Base-by-base conservation (phyloP, 805 yeast species). In the Yamadazyma philogaea region DNA sequence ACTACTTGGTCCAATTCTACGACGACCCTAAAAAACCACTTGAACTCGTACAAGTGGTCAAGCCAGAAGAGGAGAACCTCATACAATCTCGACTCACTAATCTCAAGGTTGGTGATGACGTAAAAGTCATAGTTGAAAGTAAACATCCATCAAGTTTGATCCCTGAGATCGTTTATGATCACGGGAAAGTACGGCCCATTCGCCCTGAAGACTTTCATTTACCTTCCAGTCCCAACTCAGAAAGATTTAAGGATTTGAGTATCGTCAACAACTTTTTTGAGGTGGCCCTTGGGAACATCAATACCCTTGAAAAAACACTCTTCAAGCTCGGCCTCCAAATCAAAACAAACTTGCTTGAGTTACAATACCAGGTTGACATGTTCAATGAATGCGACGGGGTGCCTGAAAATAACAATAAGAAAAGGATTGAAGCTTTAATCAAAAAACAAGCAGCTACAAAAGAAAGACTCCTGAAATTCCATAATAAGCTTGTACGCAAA, bases 291-390 rank as follows among this genome's bases (percentile, higher is more conserved):
- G 26, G 47, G 4, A 27, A 46, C 12, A 53, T 60, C 2, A 41
- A 55, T 2, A 33, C 36, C 4, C 46, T 47, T 11, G 55, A 57
- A 10, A 42, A 49, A 14, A 40, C 47, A 21, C 42, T 53, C 6
- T 43, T 61, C 19, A 56, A 57, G 34, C 40, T 59, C 16, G 45
- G 49, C 33, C 38, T 51, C 27, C 48, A 59, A 32, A 32, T 61
- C 10, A 36, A 44, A 19, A 26, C 52, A 27, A 61, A 59, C 40
- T 32, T 62, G n/a, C 56, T 52, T 5, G 57, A 58, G 19, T 48
- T 66, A 30, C 54, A 55, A 31, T 40, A 44, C 19, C 49, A 48
- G 26, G 15, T 43, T 12, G 30, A 20, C 12, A 18, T 34, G 11
- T 18, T 31, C 15, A 18, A 37, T 15, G 37, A 31, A 7, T 8